Evolutionary conservation across 106 monocot genomes (phyloP).

Genomic region (Vanilla planifolia): DNA sequence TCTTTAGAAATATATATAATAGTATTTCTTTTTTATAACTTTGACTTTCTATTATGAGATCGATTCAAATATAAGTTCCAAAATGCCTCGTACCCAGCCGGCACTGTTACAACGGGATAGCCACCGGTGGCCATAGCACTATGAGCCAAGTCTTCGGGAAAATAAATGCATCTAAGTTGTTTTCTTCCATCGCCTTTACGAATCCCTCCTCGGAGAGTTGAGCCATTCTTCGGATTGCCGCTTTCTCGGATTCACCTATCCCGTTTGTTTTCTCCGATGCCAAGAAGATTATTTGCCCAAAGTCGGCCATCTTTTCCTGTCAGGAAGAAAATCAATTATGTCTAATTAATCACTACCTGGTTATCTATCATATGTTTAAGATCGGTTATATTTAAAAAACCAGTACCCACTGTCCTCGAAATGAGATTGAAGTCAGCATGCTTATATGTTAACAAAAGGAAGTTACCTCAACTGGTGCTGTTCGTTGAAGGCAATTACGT

Average conservation of each 20-base stretch:
- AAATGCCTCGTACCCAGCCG: conserved; percentile 41
- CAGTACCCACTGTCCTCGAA: too few relatives aligned
- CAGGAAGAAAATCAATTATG: neutral
- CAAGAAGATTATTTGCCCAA: conserved; percentile 25
- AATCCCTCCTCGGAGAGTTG: conserved; percentile 26
- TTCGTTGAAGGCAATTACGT: conserved; percentile 62
- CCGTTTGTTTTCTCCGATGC: conserved; percentile 21
- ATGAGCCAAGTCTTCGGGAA: neutral
- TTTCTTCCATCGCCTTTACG: conserved; percentile 19
- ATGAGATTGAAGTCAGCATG: too few relatives aligned
- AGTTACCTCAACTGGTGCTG: conserved; percentile 43
- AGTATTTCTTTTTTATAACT: too few relatives aligned
- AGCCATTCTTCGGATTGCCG: conserved; percentile 12
- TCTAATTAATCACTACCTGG: neutral
- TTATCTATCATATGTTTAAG: neutral
- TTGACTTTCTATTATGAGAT: too few relatives aligned
- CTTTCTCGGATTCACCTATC: conserved; percentile 6
- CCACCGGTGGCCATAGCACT: conserved; percentile 27
- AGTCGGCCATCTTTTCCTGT: conserved; percentile 22
- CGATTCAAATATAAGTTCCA: too few relatives aligned
- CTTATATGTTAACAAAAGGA: too few relatives aligned
- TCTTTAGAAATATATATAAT: too few relatives aligned
- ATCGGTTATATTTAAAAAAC: neutral
- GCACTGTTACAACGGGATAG: conserved; percentile 34
- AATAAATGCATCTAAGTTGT: conserved; percentile 33